Evolutionary conservation across 371 early-diverging fungal genomes (phyloP).

Genomic region (Syncephalastrum racemosum): DNA sequence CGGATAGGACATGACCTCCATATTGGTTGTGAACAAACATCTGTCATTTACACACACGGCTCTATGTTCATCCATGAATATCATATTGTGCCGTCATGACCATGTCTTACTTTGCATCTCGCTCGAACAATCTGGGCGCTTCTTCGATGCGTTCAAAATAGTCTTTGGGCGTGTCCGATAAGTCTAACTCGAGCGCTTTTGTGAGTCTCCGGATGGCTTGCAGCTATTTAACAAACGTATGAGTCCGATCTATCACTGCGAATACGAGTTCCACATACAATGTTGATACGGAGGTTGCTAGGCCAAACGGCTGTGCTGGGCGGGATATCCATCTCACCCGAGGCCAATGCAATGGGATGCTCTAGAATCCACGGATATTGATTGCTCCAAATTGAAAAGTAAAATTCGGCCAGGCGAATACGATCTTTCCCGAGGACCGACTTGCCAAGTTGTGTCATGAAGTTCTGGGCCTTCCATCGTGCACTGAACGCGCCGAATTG

Average conservation of each 20-base stretch:
- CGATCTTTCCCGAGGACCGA: constrained; percentile 50
- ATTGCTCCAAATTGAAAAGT: constrained; percentile 67
- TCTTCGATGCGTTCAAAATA: constrained; percentile 53
- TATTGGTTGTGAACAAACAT: constrained; percentile 57
- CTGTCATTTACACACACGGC: constrained; percentile 59
- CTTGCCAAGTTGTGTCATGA: constrained; percentile 56
- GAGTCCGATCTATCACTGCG: background rate
- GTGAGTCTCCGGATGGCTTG: constrained; percentile 49
- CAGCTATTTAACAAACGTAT: too few relatives aligned
- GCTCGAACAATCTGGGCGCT: constrained; percentile 38
- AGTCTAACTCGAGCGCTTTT: constrained; percentile 40
- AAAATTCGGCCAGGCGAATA: constrained; percentile 54
- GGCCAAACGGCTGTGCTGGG: background rate
- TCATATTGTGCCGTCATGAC: background rate
- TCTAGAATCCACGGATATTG: constrained; percentile 65
- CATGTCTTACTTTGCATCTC: constrained; percentile 44
- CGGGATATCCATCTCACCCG: background rate
- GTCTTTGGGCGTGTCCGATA: constrained; percentile 47
- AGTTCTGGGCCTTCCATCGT: constrained; percentile 47
- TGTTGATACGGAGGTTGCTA: constrained; percentile 8
- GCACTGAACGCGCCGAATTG: constrained; percentile 52
- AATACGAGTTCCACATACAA: background rate
- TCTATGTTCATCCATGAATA: constrained; percentile 15
- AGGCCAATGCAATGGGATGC: constrained; percentile 28
- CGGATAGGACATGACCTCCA: constrained; percentile 52